Evolutionary conservation across 2,329 filamentous ascomycete genomes (phyloP).

Genomic region (Neonectria hederae): DNA sequence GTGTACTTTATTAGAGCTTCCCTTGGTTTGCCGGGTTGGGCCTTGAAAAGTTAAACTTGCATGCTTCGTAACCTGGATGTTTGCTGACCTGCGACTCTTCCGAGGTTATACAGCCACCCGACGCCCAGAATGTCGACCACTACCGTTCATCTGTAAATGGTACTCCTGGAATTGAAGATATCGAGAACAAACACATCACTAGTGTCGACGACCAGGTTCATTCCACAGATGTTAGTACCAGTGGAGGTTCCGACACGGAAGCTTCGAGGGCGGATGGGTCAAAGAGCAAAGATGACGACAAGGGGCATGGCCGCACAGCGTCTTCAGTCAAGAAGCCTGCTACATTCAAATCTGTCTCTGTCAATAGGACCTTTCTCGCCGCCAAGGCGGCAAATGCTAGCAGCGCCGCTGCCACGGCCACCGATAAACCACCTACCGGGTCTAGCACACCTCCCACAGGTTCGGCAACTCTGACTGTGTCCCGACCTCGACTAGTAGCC

Average conservation of each 20-base stretch:
- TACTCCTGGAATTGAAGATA: conserved; percentile 58
- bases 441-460: conserved; percentile 58
- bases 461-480: conserved; percentile 59
- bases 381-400: conserved; percentile 66
- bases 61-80: not conserved
- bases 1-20: not conserved
- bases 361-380: conserved; percentile 85
- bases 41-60: conserved; percentile 8
- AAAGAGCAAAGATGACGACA: conserved; percentile 65
- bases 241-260: conserved; percentile 81
- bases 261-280: conserved; percentile 67
- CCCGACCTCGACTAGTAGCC: conserved; percentile 77
- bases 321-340: conserved; percentile 76
- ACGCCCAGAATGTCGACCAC: conserved; percentile 59
- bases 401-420: conserved; percentile 57
- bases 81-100: conserved; percentile 29
- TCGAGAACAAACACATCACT: conserved; percentile 66
- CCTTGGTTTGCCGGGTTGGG: not conserved
- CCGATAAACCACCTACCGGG: conserved; percentile 59
- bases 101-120: conserved; percentile 43
- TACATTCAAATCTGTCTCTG: conserved; percentile 85
- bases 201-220: conserved; percentile 67
- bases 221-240: conserved; percentile 74
- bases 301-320: conserved; percentile 66
- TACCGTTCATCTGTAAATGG: conserved; percentile 60